Conservation (phyloP, 1,284 basidiomycete species). For the Cutaneotrichosporon sp. region DNA sequence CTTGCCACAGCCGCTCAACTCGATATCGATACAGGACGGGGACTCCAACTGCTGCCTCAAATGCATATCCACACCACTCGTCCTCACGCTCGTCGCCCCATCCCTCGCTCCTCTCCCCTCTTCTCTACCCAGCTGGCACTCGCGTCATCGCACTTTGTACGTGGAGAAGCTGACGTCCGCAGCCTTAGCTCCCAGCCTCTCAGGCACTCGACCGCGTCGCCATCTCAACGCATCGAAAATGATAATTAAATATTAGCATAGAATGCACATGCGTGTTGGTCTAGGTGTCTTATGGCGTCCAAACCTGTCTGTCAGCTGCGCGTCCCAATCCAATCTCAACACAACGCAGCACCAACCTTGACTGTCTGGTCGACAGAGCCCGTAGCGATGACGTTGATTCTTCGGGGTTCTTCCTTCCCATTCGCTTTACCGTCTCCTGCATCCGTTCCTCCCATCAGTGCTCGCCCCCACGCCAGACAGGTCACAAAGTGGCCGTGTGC, state of each 20-base stretch:
- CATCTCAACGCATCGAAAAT: not conserved
- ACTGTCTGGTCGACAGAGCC: conserved; percentile 68
- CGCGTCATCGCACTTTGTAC: too few species aligned
- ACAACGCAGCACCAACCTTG: conserved; percentile 39
- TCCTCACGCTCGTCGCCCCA: too few species aligned
- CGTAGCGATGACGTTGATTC: conserved; percentile 74
- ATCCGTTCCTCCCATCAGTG: conserved; percentile 47
- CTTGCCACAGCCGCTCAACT: too few species aligned
- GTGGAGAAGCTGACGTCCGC: too few species aligned
- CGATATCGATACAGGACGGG: too few species aligned
- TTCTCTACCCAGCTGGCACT: too few species aligned
- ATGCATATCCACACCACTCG: too few species aligned
- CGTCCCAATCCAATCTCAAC: too few species aligned
- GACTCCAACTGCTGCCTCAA: too few species aligned
- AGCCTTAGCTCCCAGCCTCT: too few species aligned
- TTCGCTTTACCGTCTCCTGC: conserved; percentile 19
- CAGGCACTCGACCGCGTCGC: too few species aligned
- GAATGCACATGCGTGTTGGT: conserved; percentile 1
- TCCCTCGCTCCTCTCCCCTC: too few species aligned
- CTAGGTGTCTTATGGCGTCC: conserved; percentile 14
- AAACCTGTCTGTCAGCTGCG: conserved; percentile 10
- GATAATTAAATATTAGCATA: not conserved
- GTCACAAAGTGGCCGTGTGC: conserved; percentile 82
- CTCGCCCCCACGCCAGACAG: conserved; percentile 73
- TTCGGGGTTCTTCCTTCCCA: conserved; percentile 53